Evolutionary conservation across 257 asterid species (phyloP).

Genomic region (Penstemon davidsonii): DNA sequence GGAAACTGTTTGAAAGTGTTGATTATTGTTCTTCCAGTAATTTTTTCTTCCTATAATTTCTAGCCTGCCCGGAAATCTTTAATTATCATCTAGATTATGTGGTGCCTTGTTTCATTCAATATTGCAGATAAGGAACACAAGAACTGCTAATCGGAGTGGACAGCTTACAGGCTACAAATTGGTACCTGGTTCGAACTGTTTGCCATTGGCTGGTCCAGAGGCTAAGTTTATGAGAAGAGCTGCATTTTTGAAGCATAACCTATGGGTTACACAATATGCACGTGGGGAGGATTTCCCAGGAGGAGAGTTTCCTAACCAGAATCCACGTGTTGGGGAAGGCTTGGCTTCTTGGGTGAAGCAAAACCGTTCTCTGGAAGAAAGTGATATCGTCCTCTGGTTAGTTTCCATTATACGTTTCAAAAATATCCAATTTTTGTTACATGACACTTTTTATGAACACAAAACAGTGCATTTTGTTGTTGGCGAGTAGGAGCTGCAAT

Average conservation of each 20-base stretch:
- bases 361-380: slow-evolving; percentile 83
- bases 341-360: slow-evolving; percentile 90
- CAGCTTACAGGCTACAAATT: slow-evolving; percentile 87
- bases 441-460: background rate
- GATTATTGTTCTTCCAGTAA: background rate
- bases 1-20: slow-evolving; percentile 11
- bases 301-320: slow-evolving; percentile 97
- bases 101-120: slow-evolving; percentile 6
- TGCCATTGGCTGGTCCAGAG: slow-evolving; percentile 91
- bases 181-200: slow-evolving; percentile 89
- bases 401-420: slow-evolving; percentile 27
- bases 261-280: slow-evolving; percentile 92
- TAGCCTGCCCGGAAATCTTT: background rate
- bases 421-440: background rate
- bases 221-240: slow-evolving; percentile 95
- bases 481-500: background rate
- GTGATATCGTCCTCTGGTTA: slow-evolving; percentile 87
- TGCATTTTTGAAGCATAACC: slow-evolving; percentile 86
- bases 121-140: slow-evolving; percentile 80
- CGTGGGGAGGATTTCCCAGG: slow-evolving; percentile 96
- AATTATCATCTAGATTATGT: slow-evolving; percentile 5
- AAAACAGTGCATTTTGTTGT: background rate
- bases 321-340: slow-evolving; percentile 96
- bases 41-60: background rate
- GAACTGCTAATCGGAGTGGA: slow-evolving; percentile 85